These are phyloP conservation scores for Paecilomyces fulvus DNA, from an alignment of 2,329 filamentous ascomycete genomes.

Conservation along the genomic window DNA sequence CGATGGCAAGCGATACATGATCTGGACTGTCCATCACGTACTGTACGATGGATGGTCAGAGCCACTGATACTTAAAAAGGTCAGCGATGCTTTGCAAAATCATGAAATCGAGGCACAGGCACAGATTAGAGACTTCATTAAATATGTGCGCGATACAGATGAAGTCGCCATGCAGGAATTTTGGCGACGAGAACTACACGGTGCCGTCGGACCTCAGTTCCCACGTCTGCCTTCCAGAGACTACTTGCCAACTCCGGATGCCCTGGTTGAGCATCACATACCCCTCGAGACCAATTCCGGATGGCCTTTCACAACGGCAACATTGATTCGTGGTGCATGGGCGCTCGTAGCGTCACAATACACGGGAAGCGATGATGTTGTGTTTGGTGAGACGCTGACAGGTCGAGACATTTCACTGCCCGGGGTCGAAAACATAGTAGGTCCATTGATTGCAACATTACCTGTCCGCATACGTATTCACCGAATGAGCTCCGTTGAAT, in stretches of 20 bases:
- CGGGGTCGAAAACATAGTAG: conserved; percentile 41
- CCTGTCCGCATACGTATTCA: conserved; percentile 37
- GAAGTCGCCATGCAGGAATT: conserved; percentile 34
- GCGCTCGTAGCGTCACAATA: conserved; percentile 39
- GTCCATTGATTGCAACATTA: conserved; percentile 42
- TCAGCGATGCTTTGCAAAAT: conserved; percentile 18
- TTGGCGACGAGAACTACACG: conserved; percentile 40
- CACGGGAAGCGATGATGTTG: conserved; percentile 37
- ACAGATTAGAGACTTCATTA: conserved; percentile 40
- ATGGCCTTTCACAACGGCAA: conserved; percentile 37
- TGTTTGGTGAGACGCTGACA: conserved; percentile 44
- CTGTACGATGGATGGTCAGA: conserved; percentile 44
- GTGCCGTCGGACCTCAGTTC: conserved; percentile 41
- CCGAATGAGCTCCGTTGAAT: conserved; percentile 17
- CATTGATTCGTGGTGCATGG: conserved; percentile 42
- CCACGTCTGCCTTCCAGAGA: conserved; percentile 42
- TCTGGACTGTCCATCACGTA: conserved; percentile 45
- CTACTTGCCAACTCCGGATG: conserved; percentile 37
- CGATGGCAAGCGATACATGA: conserved; percentile 29
- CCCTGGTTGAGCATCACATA: conserved; percentile 37
- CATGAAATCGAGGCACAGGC: conserved; percentile 12
- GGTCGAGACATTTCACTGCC: conserved; percentile 39
- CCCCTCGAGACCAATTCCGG: conserved; percentile 13
- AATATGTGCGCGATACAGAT: conserved; percentile 37
- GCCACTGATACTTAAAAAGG: conserved; percentile 27